Evolutionary conservation across 2,329 filamentous ascomycete genomes (phyloP).

Genomic region (Paraconiothyrium brasiliense): DNA sequence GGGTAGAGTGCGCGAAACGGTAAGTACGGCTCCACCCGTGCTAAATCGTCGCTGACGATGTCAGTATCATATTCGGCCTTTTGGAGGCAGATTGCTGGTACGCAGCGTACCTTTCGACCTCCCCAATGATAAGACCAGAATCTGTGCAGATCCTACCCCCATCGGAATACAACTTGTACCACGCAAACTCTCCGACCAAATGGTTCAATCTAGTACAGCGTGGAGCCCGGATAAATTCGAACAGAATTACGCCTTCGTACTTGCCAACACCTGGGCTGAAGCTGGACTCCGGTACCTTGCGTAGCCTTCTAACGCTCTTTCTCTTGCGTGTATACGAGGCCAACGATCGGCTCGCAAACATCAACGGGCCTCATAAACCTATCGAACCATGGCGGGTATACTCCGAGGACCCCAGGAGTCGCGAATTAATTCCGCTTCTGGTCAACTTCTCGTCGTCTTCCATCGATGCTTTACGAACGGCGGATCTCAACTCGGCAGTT

Average conservation of each 20-base stretch:
- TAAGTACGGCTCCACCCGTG: constrained; percentile 17
- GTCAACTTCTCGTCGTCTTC: constrained; percentile 52
- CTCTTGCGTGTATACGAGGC: constrained; percentile 46
- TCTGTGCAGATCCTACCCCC: constrained; percentile 58
- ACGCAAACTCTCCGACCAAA: constrained; percentile 49
- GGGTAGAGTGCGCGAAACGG: constrained; percentile 62
- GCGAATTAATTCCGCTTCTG: constrained; percentile 49
- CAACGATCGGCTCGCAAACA: constrained; percentile 43
- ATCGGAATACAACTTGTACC: constrained; percentile 57
- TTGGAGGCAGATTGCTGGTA: constrained; percentile 60
- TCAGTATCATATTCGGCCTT: constrained; percentile 56
- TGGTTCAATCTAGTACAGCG: constrained; percentile 45
- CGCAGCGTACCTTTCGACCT: constrained; percentile 58
- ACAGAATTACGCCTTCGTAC: constrained; percentile 45
- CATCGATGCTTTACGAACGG: constrained; percentile 52
- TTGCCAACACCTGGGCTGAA: constrained; percentile 45
- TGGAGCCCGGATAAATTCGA: constrained; percentile 40
- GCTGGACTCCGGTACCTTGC: constrained; percentile 40
- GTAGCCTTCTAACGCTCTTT: constrained; percentile 43
- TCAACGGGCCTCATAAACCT: constrained; percentile 37
- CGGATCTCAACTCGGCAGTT: constrained; percentile 60
- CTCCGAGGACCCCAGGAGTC: constrained; percentile 58
- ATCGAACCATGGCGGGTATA: constrained; percentile 55
- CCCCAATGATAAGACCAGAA: constrained; percentile 58
- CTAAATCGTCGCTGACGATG: constrained; percentile 18